Percentiles rank a stretch among this genome's conserved stretches.
phyloP scores from a whole-genome alignment of 2,329 filamentous ascomycete species.

The Trichoderma sp. region DNA sequence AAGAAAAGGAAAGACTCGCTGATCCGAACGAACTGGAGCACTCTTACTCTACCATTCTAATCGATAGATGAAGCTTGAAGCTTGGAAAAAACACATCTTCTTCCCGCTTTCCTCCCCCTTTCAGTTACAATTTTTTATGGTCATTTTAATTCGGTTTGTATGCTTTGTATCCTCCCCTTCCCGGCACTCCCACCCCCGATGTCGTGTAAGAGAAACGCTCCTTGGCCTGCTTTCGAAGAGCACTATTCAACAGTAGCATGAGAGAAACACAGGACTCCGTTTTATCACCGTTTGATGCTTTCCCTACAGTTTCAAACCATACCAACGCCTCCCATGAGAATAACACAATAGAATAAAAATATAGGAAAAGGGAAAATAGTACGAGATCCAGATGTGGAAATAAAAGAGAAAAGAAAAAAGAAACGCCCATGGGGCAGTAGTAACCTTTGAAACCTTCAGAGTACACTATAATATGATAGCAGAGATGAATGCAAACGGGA shows the following conservation, averaged over 20 bases:
- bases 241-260: background rate
- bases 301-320: background rate
- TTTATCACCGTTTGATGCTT: slow-evolving; percentile 16
- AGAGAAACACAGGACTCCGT: slow-evolving; percentile 1
- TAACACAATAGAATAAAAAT: background rate
- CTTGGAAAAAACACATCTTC: background rate
- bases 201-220: background rate
- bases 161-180: background rate
- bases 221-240: background rate
- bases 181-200: background rate
- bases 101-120: background rate
- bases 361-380: background rate
- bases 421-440: background rate
- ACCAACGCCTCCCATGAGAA: slow-evolving; percentile 14
- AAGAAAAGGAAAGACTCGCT: background rate
- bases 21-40: background rate
- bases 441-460: background rate
- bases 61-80: background rate
- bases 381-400: background rate
- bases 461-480: background rate
- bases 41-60: slow-evolving; percentile 6
- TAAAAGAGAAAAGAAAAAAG: background rate
- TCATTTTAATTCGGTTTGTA: background rate
- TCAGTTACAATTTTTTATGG: background rate
- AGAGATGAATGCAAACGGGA: background rate